These are phyloP conservation scores for Aspergillus candidus DNA, from an alignment of 2,329 filamentous ascomycete species.

Conservation along the genomic window DNA sequence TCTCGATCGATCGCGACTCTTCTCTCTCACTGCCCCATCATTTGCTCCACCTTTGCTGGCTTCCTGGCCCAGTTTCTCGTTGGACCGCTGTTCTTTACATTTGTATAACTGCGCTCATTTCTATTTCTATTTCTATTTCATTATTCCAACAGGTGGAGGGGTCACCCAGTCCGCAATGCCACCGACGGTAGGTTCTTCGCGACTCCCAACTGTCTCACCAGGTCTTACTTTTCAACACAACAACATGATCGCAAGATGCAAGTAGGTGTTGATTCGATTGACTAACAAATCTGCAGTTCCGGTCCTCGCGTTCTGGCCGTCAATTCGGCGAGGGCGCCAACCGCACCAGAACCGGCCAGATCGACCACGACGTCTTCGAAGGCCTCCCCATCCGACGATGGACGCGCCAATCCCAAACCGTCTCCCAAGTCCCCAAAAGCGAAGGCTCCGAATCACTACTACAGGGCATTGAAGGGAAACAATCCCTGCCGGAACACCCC, in stretches of 20 bases:
- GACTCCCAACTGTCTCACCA: neutral
- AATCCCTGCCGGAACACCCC: conserved; percentile 61
- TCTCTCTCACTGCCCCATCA: no score
- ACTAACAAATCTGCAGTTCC: conserved; percentile 41
- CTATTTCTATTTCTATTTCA: conserved; percentile 5
- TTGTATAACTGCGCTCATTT: conserved; percentile 4
- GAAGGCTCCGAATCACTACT: conserved; percentile 47
- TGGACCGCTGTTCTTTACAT: neutral
- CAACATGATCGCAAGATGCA: neutral
- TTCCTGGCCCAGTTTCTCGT: no score
- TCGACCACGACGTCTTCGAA: conserved; percentile 61
- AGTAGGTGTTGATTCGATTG: neutral
- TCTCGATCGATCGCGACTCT: conserved; percentile 9
- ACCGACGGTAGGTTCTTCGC: conserved; percentile 28
- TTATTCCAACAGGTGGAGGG: conserved; percentile 3
- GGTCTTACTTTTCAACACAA: no score
- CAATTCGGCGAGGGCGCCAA: conserved; percentile 45
- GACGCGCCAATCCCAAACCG: conserved; percentile 63
- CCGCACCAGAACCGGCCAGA: conserved; percentile 41
- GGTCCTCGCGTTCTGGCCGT: conserved; percentile 52
- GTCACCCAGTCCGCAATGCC: conserved; percentile 23
- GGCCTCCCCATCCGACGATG: conserved; percentile 88
- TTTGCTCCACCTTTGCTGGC: no score
- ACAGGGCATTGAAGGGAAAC: conserved; percentile 21
- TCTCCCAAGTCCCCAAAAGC: conserved; percentile 60